Evolutionary conservation across 2,329 filamentous ascomycete species (phyloP).

Genomic region (Sporothrix phasma): DNA sequence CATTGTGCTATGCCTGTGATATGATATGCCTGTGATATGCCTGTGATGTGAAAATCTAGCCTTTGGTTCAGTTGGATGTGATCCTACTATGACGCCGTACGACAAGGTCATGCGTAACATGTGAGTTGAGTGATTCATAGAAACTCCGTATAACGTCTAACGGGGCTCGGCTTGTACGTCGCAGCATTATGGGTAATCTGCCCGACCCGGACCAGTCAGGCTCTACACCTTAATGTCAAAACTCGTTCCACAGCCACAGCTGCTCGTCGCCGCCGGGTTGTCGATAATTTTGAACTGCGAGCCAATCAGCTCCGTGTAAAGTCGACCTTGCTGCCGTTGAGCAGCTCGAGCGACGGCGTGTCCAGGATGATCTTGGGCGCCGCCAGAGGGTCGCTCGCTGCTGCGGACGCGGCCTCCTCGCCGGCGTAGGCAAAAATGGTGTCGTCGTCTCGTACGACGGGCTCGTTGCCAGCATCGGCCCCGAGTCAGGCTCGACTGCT

Average conservation of each 20-base stretch:
- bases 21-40: not conserved
- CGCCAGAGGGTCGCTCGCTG: conserved; percentile 23
- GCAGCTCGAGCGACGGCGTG: conserved; percentile 70
- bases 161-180: not conserved
- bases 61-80: not conserved
- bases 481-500: conserved; percentile 1
- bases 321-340: conserved; percentile 91
- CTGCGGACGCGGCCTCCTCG: conserved; percentile 31
- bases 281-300: conserved; percentile 92
- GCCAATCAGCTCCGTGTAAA: conserved; percentile 86
- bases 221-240: conserved; percentile 77
- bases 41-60: no score
- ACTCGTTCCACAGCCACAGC: conserved; percentile 93
- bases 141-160: no score
- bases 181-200: no score
- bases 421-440: conserved; percentile 68
- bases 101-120: not conserved
- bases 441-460: conserved; percentile 59
- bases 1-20: not conserved
- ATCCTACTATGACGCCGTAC: not conserved
- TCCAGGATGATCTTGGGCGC: conserved; percentile 81
- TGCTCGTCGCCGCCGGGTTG: conserved; percentile 84
- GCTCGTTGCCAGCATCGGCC: conserved; percentile 20
- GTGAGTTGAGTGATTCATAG: not conserved
- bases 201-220: no score